Conservation (phyloP, 805 yeast genomes). For the Saccharomycopsis sp. region DNA sequence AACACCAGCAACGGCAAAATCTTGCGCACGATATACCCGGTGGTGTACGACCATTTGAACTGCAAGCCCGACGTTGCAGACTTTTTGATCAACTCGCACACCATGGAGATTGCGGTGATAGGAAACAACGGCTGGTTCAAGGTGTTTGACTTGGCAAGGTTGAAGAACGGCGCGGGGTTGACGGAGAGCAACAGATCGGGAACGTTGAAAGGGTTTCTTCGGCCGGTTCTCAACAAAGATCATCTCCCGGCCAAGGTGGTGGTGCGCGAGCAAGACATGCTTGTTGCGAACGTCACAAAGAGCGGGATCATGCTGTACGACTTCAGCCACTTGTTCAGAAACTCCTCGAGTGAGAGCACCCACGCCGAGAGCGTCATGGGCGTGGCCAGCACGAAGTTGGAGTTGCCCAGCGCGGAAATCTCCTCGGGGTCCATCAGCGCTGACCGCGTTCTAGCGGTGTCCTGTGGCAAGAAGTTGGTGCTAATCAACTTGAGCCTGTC, state of each 20-base stretch:
- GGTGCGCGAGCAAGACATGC: not conserved
- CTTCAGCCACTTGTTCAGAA: conserved; percentile 3
- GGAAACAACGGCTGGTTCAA: conserved; percentile 9
- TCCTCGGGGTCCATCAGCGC: not conserved
- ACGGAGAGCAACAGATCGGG: conserved; percentile 4
- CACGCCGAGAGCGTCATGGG: no score
- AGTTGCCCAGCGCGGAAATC: conserved; percentile 13
- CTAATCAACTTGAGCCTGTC: conserved; percentile 1
- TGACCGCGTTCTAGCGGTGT: conserved; percentile 2
- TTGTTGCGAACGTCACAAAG: not conserved
- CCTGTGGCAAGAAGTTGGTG: conserved; percentile 7
- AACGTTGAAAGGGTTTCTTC: conserved; percentile 1
- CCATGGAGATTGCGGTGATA: conserved; percentile 2
- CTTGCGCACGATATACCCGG: conserved; percentile 28
- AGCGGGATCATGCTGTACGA: conserved; percentile 1
- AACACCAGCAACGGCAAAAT: conserved; percentile 29
- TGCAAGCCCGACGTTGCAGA: not conserved
- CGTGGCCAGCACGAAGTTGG: not conserved
- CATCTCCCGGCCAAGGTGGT: not conserved
- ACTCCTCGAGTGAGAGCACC: not conserved
- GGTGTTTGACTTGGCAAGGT: conserved; percentile 6
- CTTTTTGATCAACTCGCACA: not conserved
- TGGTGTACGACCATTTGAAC: conserved; percentile 20
- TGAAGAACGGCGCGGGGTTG: conserved; percentile 10
- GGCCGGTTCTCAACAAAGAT: not conserved